A percentile compares a stretch with the other conserved stretches of the same genome.
These are phyloP conservation scores for Heimioporus sp. DNA, from an alignment of 768 basidiomycete genomes.

Conservation along the genomic window DNA sequence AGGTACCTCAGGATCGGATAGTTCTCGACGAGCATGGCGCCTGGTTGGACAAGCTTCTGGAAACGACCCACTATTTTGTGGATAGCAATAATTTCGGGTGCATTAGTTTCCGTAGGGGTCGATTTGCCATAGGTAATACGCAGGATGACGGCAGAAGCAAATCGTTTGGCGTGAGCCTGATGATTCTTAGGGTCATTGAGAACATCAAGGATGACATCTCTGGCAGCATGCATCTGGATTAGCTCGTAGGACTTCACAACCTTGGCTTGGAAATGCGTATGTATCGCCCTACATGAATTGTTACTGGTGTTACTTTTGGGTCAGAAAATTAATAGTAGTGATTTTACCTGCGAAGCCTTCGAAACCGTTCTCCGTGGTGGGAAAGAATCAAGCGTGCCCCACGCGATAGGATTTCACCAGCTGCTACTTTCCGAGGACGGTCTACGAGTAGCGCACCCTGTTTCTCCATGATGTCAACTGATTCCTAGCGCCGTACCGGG, in stretches of 20 bases:
- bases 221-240: conserved; percentile 41
- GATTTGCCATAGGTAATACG: conserved; percentile 36
- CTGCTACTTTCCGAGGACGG: conserved; percentile 53
- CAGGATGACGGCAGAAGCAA: conserved; percentile 33
- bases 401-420: conserved; percentile 56
- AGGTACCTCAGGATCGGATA: conserved; percentile 43
- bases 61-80: conserved; percentile 35
- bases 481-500: conserved; percentile 37
- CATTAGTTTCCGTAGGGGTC: conserved; percentile 25
- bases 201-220: conserved; percentile 30
- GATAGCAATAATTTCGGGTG: conserved; percentile 33
- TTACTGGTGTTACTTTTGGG: background rate
- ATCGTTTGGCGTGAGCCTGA: conserved; percentile 52
- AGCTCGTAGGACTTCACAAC: conserved; percentile 47
- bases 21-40: conserved; percentile 34
- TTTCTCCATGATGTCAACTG: conserved; percentile 67
- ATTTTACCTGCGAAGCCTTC: conserved; percentile 54
- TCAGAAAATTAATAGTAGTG: background rate
- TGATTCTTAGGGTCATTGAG: conserved; percentile 37
- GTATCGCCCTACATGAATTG: conserved; percentile 43
- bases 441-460: conserved; percentile 56
- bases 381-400: conserved; percentile 58
- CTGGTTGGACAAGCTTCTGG: conserved; percentile 34
- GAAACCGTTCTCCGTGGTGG: conserved; percentile 55
- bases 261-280: conserved; percentile 57